Conservation (phyloP, 805 yeast species). For the Nematodospora valgi region DNA sequence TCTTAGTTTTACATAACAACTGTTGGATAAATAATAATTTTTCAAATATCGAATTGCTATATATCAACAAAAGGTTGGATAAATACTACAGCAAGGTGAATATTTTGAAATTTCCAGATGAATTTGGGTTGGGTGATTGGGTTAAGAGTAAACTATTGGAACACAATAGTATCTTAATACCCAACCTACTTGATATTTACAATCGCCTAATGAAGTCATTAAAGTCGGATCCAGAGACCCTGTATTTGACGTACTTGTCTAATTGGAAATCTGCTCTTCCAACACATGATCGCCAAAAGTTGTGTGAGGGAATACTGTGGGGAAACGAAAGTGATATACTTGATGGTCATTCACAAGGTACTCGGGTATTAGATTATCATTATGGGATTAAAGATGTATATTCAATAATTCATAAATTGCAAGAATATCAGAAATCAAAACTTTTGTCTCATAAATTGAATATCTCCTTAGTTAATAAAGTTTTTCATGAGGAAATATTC, state of each 20-base stretch:
- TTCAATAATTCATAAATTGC: slow-evolving; percentile 1
- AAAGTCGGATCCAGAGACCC: slow-evolving; percentile 6
- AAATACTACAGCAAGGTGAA: slow-evolving; percentile 1
- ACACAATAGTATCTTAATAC: not conserved
- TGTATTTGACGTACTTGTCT: too few species aligned
- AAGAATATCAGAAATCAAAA: not conserved
- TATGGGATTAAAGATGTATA: slow-evolving; percentile 9
- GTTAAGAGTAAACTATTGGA: slow-evolving; percentile 1
- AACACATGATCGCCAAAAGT: too few species aligned
- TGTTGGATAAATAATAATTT: slow-evolving; percentile 1
- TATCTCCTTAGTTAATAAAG: slow-evolving; percentile 1
- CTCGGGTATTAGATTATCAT: slow-evolving; percentile 10
- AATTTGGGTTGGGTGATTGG: slow-evolving; percentile 9
- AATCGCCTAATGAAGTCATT: slow-evolving; percentile 2
- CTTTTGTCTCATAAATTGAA: slow-evolving; percentile 1
- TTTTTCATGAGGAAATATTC: slow-evolving; percentile 2
- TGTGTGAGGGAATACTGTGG: too few species aligned
- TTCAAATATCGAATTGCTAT: slow-evolving; percentile 9
- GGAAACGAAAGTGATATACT: too few species aligned
- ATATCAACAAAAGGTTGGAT: slow-evolving; percentile 7
- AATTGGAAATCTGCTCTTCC: not conserved
- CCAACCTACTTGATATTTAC: slow-evolving; percentile 1
- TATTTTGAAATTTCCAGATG: slow-evolving; percentile 6
- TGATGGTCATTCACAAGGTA: too few species aligned
- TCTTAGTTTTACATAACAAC: slow-evolving; percentile 9